These are phyloP conservation scores for Lathyrus oleraceus DNA, from an alignment of 306 rosid species.

Conservation along the genomic window DNA sequence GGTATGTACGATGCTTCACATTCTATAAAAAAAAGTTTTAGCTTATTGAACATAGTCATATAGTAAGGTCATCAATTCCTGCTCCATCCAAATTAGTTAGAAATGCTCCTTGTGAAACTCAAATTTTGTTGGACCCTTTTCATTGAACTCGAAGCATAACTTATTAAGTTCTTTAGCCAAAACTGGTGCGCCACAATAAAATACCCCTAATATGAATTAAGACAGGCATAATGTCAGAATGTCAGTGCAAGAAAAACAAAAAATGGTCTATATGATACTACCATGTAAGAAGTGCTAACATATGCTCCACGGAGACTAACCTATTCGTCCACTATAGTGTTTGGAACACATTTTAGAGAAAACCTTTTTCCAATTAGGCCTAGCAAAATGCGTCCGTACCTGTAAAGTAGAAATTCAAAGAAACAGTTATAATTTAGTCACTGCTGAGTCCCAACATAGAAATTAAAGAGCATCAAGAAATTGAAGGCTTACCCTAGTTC, in stretches of 20 bases:
- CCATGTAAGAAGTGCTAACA: not conserved
- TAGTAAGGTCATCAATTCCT: constrained; percentile 32
- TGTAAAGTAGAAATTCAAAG: constrained; percentile 38
- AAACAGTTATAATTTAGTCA: constrained; percentile 12
- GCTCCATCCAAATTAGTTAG: constrained; percentile 39
- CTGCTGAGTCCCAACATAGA: not conserved
- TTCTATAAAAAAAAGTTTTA: constrained; percentile 37
- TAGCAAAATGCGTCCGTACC: constrained; percentile 98
- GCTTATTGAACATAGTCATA: constrained; percentile 41
- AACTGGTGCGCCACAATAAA: constrained; percentile 96
- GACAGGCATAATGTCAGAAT: constrained; percentile 31
- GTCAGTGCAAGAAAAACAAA: constrained; percentile 22
- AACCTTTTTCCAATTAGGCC: constrained; percentile 99
- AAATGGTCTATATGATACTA: not conserved
- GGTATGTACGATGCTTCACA: constrained; percentile 50
- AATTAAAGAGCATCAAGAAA: constrained; percentile 20
- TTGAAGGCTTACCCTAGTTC: constrained; percentile 70
- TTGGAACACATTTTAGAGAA: constrained; percentile 85
- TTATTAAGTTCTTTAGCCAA: constrained; percentile 91
- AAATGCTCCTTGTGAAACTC: constrained; percentile 99
- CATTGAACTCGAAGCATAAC: constrained; percentile 92
- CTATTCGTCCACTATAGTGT: constrained; percentile 87
- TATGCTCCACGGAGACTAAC: constrained; percentile 37
- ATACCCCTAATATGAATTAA: constrained; percentile 67
- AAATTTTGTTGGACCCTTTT: constrained; percentile 92